phyloP scores from a whole-genome alignment of 2,329 filamentous ascomycete species.

The Talaromyces sp. region DNA sequence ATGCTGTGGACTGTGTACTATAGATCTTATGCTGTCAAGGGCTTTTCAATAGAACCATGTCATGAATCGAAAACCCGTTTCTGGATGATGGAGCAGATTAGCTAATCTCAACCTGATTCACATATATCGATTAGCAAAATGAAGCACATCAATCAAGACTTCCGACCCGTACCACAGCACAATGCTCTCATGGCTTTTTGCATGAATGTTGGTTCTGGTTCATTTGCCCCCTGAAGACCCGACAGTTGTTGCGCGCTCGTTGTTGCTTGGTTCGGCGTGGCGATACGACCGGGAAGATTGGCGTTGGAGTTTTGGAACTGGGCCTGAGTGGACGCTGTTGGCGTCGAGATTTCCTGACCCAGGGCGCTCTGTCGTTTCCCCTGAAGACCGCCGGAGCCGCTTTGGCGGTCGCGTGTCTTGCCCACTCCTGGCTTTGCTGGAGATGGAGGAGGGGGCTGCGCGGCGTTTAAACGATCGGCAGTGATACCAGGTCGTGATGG shows the following conservation, averaged over 20 bases:
- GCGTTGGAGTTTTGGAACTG: constrained; percentile 96
- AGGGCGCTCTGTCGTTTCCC: constrained; percentile 69
- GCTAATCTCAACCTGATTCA: constrained; percentile 35
- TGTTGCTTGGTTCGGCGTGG: constrained; percentile 55
- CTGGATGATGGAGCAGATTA: constrained; percentile 11
- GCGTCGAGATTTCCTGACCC: constrained; percentile 69
- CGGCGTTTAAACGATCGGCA: constrained; percentile 87
- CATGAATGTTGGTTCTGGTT: constrained; percentile 75
- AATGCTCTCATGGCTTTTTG: constrained; percentile 91
- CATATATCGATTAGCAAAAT: constrained; percentile 28
- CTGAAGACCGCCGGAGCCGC: constrained; percentile 69
- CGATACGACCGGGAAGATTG: constrained; percentile 68
- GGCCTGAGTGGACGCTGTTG: constrained; percentile 87
- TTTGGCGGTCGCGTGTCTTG: constrained; percentile 72
- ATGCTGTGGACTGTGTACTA: neutral
- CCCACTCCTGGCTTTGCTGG: constrained; percentile 75
- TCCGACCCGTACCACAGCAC: constrained; percentile 70
- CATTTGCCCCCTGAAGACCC: constrained; percentile 57
- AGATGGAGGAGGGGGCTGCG: constrained; percentile 82
- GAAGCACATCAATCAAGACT: constrained; percentile 23
- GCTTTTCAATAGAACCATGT: neutral
- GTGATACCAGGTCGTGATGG: constrained; percentile 65
- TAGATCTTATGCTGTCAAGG: constrained; percentile 4
- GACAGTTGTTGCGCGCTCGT: constrained; percentile 57
- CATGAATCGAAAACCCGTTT: neutral